A percentile compares a stretch with the other conserved stretches of the same genome.
Conservation (phyloP, 2,329 filamentous ascomycete genomes). For the Venturia aucupariae region DNA sequence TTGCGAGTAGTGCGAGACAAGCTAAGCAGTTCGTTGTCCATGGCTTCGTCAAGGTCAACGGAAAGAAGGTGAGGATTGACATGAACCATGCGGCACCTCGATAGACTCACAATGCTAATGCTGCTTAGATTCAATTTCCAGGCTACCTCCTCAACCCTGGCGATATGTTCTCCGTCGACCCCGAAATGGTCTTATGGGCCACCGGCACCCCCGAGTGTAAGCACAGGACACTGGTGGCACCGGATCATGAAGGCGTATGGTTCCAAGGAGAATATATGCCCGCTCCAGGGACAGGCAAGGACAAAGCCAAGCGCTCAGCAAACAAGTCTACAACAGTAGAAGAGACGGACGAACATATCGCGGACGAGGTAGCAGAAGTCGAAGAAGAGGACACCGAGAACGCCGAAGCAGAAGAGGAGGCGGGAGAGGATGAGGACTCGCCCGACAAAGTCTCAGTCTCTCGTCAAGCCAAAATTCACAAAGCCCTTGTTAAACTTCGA, state of each 20-base stretch:
- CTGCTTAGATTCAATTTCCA: slow-evolving; percentile 73
- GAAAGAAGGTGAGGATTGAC: slow-evolving; percentile 61
- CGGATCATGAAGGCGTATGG: not conserved
- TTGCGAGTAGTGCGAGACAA: slow-evolving; percentile 86
- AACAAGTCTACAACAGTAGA: not conserved
- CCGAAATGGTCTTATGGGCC: slow-evolving; percentile 78
- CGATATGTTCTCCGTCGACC: slow-evolving; percentile 94
- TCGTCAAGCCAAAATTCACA: slow-evolving; percentile 37
- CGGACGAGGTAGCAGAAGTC: slow-evolving; percentile 1
- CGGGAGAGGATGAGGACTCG: slow-evolving; percentile 15
- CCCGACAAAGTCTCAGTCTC: slow-evolving; percentile 18
- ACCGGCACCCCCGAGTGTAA: slow-evolving; percentile 73
- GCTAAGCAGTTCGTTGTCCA: slow-evolving; percentile 92
- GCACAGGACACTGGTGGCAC: slow-evolving; percentile 59
- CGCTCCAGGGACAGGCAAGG: not conserved
- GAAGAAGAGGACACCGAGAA: slow-evolving; percentile 19
- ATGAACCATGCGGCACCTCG: not conserved
- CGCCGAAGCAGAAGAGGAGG: not conserved
- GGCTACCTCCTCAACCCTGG: slow-evolving; percentile 93
- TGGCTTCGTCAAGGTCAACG: slow-evolving; percentile 90
- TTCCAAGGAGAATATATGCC: not conserved
- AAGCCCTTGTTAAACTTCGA: slow-evolving; percentile 41
- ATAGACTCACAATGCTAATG: not conserved
- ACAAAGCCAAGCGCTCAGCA: not conserved
- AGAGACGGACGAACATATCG: slow-evolving; percentile 2